These are phyloP conservation scores for Lipomyces yamadae DNA, from an alignment of 805 yeast species.

Conservation along the genomic window DNA sequence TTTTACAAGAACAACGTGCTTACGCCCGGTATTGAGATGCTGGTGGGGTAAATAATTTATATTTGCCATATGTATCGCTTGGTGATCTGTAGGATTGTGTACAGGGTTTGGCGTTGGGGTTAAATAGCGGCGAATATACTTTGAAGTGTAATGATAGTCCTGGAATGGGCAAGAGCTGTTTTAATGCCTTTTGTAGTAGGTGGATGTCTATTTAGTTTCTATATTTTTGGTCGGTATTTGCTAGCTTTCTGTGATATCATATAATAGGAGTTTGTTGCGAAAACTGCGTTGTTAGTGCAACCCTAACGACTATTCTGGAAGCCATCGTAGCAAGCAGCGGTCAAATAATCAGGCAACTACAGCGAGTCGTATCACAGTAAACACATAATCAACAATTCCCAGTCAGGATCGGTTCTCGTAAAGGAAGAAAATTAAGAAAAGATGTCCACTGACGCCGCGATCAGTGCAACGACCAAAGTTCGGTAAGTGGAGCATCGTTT, in stretches of 20 bases:
- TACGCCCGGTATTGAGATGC: neutral
- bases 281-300: no score
- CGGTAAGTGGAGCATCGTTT: neutral
- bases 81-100: neutral
- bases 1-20: constrained; percentile 2
- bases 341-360: no score
- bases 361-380: neutral
- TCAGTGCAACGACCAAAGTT: neutral
- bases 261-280: no score
- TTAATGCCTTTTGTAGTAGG: no score
- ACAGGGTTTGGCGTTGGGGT: neutral
- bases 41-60: neutral
- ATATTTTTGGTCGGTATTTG: no score
- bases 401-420: neutral
- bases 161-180: no score
- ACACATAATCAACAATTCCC: neutral
- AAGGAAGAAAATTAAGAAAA: neutral
- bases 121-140: neutral
- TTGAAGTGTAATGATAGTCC: neutral
- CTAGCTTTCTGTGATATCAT: no score
- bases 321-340: no score
- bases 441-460: neutral
- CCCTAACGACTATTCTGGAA: no score
- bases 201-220: no score
- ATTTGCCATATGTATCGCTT: neutral